Evolutionary conservation across 1,284 basidiomycete species (phyloP).

Genomic region (Ustilago bromivora): DNA sequence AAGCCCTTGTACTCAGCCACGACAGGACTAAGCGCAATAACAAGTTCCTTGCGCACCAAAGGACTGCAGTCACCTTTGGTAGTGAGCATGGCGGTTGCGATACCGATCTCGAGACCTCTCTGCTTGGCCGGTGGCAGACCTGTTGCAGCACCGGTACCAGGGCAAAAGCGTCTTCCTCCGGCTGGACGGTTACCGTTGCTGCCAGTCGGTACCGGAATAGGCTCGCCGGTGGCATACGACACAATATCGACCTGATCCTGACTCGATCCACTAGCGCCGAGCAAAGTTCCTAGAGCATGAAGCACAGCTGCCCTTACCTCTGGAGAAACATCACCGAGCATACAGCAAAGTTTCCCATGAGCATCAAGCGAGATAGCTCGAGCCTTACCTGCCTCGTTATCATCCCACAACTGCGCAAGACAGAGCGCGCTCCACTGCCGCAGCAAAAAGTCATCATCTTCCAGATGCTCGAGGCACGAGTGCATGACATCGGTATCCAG

Average conservation of each 20-base stretch:
- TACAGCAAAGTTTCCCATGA: conserved; percentile 85
- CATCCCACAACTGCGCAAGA: conserved; percentile 95
- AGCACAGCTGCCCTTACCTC: conserved; percentile 92
- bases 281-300: conserved; percentile 91
- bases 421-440: conserved; percentile 95
- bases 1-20: conserved; percentile 96
- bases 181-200: conserved; percentile 15
- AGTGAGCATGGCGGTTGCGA: conserved; percentile 74
- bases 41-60: conserved; percentile 93
- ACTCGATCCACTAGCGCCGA: conserved; percentile 82
- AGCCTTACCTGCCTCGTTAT: conserved; percentile 89
- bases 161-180: conserved; percentile 71
- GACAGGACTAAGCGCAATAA: conserved; percentile 89
- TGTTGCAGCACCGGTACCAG: conserved; percentile 86
- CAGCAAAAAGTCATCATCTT: conserved; percentile 88
- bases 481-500: conserved; percentile 88
- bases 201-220: conserved; percentile 17
- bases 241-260: conserved; percentile 60
- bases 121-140: conserved; percentile 80
- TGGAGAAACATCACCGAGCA: conserved; percentile 87
- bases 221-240: conserved; percentile 30
- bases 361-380: conserved; percentile 84
- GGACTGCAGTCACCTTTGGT: conserved; percentile 95
- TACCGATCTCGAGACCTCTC: conserved; percentile 74
- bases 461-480: conserved; percentile 83